Evolutionary conservation across 2,329 filamentous ascomycete genomes (phyloP), one percentile per base, ranked within the genome.

Genomic region (Neofusicoccum cordaticola): DNA sequence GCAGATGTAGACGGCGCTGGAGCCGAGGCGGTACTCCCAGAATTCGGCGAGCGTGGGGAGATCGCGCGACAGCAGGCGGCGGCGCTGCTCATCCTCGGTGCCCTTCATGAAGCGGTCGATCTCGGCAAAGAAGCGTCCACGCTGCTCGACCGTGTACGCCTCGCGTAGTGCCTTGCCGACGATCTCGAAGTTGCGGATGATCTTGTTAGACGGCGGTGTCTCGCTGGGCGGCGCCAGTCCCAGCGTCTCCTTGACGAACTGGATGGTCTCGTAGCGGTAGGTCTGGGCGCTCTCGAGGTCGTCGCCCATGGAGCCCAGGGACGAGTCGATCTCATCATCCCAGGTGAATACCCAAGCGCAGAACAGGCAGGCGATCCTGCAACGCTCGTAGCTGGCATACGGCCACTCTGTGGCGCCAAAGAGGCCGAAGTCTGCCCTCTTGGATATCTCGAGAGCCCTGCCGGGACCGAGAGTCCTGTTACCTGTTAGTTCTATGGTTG

Each of bases 291-390:
- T 47, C 42, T 60, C 56, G 31, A 60, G 42, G 31, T 60, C 56
- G 31, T 60, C 56, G n/a, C 56, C 56, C 56, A 60, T 47, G 42
- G 56, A 47, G 5, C 56, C 56, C 2, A 60, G 56, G 4, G 56
- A 60, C 4, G 56, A 47, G 56, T 60, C 56, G 56, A 60, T 60
- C 56, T 60, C 56, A 11, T 60, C 56, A 31, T 60, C 56, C 56
- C 56, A 60, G 2, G 56, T 60, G 56, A 60, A 60, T 6, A 60
- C 56, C 56, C 56, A 60, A 12, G 56, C 56, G 31, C 56, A 60
- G 56, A 60, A 60, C 9, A 60, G 42, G 17, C 56, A 47, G 8
- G 56, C 56, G n/a, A 47, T 60, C 13, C 31, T 42, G 56, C 56
- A 60, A 27, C 56, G 56, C 31, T 60, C 56, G 31, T 60, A 60